phyloP scores from a whole-genome alignment of 1,284 basidiomycete species.

The Moniliophthora roreri region DNA sequence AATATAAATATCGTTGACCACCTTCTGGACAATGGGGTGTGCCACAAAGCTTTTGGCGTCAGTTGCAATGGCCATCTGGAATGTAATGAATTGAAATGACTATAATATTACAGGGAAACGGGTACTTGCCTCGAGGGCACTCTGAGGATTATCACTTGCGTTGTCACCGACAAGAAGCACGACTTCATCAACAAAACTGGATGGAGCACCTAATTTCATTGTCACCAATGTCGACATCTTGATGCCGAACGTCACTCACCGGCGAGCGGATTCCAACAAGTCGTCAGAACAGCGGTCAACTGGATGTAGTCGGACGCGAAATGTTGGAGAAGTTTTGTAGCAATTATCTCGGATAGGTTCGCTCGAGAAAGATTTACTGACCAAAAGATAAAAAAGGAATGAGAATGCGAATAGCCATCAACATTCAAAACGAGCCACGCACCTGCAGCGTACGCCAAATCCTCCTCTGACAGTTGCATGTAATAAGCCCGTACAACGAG shows the following conservation, averaged over 20 bases:
- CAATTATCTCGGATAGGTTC: conserved; percentile 79
- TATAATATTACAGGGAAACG: neutral
- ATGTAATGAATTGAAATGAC: neutral
- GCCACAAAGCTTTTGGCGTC: conserved; percentile 78
- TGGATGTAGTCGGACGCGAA: conserved; percentile 75
- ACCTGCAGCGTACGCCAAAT: conserved; percentile 72
- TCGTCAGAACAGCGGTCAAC: conserved; percentile 75
- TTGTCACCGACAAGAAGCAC: conserved; percentile 53
- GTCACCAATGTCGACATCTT: no score
- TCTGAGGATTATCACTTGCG: conserved; percentile 62
- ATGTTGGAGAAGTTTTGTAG: conserved; percentile 78
- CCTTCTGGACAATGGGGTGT: conserved; percentile 77
- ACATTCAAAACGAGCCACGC: conserved; percentile 59
- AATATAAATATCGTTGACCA: conserved; percentile 80
- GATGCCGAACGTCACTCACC: no score
- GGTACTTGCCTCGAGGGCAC: conserved; percentile 72
- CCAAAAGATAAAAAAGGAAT: neutral
- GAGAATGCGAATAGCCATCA: conserved; percentile 22
- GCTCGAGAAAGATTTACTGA: conserved; percentile 50
- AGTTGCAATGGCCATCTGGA: conserved; percentile 83
- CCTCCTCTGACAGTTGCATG: conserved; percentile 37
- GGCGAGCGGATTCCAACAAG: conserved; percentile 79
- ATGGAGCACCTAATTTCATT: conserved; percentile 77
- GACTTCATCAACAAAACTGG: conserved; percentile 64
- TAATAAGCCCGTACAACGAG: conserved; percentile 67